Evolutionary conservation across 768 basidiomycete genomes (phyloP), one percentile per base, ranked within the genome.

Genomic region (Pulveroboletus sp.): DNA sequence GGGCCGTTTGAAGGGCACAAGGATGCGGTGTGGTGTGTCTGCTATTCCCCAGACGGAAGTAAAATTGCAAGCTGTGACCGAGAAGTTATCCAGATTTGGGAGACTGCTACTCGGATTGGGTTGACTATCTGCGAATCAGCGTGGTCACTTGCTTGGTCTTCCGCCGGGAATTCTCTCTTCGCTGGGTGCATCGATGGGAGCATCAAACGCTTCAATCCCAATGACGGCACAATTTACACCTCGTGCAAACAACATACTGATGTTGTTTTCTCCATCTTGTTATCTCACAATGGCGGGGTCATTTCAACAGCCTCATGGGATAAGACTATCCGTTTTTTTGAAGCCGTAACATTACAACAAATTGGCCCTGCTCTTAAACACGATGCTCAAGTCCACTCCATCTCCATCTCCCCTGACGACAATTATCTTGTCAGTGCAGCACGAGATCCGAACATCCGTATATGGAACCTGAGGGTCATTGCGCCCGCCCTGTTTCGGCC

Each of bases 221-320:
- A 16, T 10, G 51, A 23, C 12, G 60, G 55, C 8, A n/a, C 14
- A 1, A 20, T 47, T 11, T 33, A 20, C 1, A 36, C 41, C 1
- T 42, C 43, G 1, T 56, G 51, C 16, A 34, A 7, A 8, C 60
- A 45, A 21, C 63, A 67, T 6, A 21, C n/a, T 8, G 54, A 63
- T 35, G 46, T 45, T 2, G 47, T 67, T 36, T 55, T 19, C 17
- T 59, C 53, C 3, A 60, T 67, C 17, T 40, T n/a, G 1, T 13
- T 61, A 25, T 65, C 63, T 10, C 55, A 43, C 23, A 43, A 50
- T 13, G 35, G 42, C 24, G 53, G 46, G 9, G 64, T 62, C 33
- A 11, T 67, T 27, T 65, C 53, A 5, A 67, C 65, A 7, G 65
- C 55, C 1, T 69, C 65, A 5, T 51, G 43, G 53, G 66, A 67